Evolutionary conservation across 352 stramenopile species (phyloP), one percentile per base, ranked within the genome.

Genomic region (Phytopythium helicoides): DNA sequence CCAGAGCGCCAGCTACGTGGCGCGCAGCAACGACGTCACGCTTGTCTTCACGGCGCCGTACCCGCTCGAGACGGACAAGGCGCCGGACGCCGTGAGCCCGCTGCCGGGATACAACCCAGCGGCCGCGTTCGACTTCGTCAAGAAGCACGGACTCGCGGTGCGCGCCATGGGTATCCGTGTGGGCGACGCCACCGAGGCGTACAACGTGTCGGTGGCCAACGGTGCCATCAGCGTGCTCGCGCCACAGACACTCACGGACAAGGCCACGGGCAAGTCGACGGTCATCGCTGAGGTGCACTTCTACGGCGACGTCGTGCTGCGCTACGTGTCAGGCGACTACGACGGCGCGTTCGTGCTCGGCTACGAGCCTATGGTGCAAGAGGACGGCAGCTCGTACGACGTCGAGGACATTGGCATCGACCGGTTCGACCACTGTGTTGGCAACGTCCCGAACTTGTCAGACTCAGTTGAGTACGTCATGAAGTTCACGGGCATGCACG

Each of bases 31-130:
- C 54, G 76, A 95, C 7, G 62, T 96, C 38, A 81, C 72, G 46
- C 73, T 97, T 49, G 78, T 94, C 35, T 94, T 96, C 72, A 96
- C 87, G 48, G 89, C 89, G 18, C 89, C 89, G 18, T 97, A 97
- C 67, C 73, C 70, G 54, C 64, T 79, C 37, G 60, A 86, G 56
- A 84, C 81, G 49, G 65, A 77, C n/a, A 89, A 90, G 66, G 58
- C 65, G 3, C 47, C 56, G 1, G 74, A 70, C 42, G 64, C 74
- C 23, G 66, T 68, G 56, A 76, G 67, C 44, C 60, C 80, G 42
- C 46, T 90, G 16, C 81, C 81, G 14, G 76, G 77, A 22, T 97
- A 87, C 57, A 62, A 93, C 47, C 53, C 67, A 45, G 40, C 70
- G 34, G 77, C 76, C 18, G 83, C 86, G 1, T 73, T 94, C 42